Conservation (phyloP, 768 basidiomycete genomes). For the Mycena alexandri region DNA sequence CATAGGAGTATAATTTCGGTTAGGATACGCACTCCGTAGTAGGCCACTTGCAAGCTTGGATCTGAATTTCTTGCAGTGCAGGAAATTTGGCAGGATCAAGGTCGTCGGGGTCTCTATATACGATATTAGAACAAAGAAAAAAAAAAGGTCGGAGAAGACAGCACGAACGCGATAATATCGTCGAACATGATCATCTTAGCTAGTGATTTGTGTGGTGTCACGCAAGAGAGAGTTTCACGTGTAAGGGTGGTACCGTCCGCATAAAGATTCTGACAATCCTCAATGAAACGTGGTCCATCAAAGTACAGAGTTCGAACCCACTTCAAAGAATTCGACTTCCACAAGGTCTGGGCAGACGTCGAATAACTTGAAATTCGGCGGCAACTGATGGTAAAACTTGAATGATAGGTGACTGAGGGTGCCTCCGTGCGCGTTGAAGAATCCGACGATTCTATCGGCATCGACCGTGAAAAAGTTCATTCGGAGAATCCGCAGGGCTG, state of each 20-base stretch:
- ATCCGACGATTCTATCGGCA: neutral
- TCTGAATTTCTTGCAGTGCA: conserved; percentile 7
- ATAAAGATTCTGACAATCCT: neutral
- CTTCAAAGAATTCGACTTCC: neutral
- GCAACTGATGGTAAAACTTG: no score
- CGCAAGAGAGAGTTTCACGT: neutral
- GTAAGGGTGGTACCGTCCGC: no score
- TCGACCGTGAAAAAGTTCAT: neutral
- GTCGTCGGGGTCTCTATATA: neutral
- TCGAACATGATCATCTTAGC: neutral
- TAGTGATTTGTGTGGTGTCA: neutral
- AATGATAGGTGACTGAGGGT: neutral
- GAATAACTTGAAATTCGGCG: neutral
- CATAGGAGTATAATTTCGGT: no score
- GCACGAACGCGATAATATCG: neutral
- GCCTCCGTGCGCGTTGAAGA: neutral
- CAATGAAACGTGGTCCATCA: neutral
- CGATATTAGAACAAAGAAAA: neutral
- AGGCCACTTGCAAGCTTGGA: neutral
- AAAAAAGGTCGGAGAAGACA: neutral
- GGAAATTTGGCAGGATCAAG: neutral
- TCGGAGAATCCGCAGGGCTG: neutral
- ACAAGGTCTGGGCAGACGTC: neutral
- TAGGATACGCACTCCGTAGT: neutral
- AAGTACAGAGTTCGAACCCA: neutral